phyloP scores from a whole-genome alignment of 805 yeast species.

The Saturnispora silvae region DNA sequence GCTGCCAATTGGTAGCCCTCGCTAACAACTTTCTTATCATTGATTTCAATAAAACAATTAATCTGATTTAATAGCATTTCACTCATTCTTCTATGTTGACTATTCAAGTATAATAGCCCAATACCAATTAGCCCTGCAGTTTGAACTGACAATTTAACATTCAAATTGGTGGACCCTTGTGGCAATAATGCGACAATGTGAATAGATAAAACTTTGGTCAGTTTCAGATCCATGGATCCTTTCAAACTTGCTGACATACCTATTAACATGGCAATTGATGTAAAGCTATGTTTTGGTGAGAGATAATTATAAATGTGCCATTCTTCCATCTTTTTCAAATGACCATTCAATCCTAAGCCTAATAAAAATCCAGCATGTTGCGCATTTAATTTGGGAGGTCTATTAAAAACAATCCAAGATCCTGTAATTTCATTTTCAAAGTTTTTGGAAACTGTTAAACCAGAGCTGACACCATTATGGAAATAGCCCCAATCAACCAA shows the following conservation, averaged over 20 bases:
- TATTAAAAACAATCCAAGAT: slow-evolving; percentile 84
- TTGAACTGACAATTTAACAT: slow-evolving; percentile 74
- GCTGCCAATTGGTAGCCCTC: slow-evolving; percentile 83
- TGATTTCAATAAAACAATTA: slow-evolving; percentile 38
- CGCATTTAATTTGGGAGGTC: slow-evolving; percentile 57
- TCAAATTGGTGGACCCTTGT: slow-evolving; percentile 78
- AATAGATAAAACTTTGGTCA: slow-evolving; percentile 85
- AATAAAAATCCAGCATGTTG: slow-evolving; percentile 93
- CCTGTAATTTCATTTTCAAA: slow-evolving; percentile 70
- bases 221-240: slow-evolving; percentile 75
- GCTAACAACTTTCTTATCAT: slow-evolving; percentile 47
- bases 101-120: slow-evolving; percentile 69
- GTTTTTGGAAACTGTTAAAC: slow-evolving; percentile 56
- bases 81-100: slow-evolving; percentile 80
- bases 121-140: slow-evolving; percentile 87
- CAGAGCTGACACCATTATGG: slow-evolving; percentile 86
- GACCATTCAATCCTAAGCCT: slow-evolving; percentile 89
- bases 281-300: slow-evolving; percentile 76
- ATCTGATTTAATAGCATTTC: slow-evolving; percentile 68
- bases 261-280: slow-evolving; percentile 76
- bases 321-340: slow-evolving; percentile 70
- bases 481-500: slow-evolving; percentile 74
- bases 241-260: slow-evolving; percentile 88
- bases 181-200: slow-evolving; percentile 91
- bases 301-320: slow-evolving; percentile 93